Percentiles rank a stretch among this genome's conserved stretches.
phyloP scores from a whole-genome alignment of 345 rosid genomes.

The Kernera saxatilis region DNA sequence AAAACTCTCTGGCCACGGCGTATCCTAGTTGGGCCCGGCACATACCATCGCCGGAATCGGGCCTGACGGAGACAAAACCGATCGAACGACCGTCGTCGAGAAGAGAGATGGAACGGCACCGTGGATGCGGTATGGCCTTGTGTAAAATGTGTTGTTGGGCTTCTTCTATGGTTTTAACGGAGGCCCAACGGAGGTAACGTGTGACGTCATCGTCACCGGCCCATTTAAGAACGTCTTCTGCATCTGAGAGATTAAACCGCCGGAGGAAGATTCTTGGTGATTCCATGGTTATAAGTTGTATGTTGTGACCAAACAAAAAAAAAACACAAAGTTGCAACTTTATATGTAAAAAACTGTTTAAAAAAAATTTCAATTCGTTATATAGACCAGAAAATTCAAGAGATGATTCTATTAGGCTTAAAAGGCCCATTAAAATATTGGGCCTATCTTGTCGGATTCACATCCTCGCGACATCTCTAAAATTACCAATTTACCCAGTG shows the following conservation, averaged over 20 bases:
- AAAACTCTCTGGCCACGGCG: not conserved
- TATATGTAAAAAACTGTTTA: too few relatives aligned
- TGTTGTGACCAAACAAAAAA: too few relatives aligned
- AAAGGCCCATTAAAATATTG: not conserved
- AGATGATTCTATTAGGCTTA: not conserved
- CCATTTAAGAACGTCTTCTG: slow-evolving; percentile 22
- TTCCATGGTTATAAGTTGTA: not conserved
- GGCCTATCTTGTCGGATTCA: not conserved
- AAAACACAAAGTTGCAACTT: too few relatives aligned
- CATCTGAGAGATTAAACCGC: slow-evolving; percentile 4
- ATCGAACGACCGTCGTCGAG: slow-evolving; percentile 5
- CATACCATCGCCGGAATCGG: not conserved
- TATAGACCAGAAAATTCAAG: not conserved
- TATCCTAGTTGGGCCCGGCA: slow-evolving; percentile 10
- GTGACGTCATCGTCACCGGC: slow-evolving; percentile 20
- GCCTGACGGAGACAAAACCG: slow-evolving; percentile 22
- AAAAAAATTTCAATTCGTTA: too few relatives aligned
- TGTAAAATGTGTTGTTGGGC: slow-evolving; percentile 12
- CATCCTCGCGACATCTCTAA: too few relatives aligned
- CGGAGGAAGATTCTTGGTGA: slow-evolving; percentile 9
- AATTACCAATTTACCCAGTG: not conserved
- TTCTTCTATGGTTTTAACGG: slow-evolving; percentile 16
- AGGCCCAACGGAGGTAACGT: slow-evolving; percentile 22
- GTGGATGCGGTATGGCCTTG: slow-evolving; percentile 19
- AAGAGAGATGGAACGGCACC: slow-evolving; percentile 19